These are phyloP conservation scores for Saccharomycopsis guyanensis DNA, from an alignment of 805 yeast species.

Conservation along the genomic window DNA sequence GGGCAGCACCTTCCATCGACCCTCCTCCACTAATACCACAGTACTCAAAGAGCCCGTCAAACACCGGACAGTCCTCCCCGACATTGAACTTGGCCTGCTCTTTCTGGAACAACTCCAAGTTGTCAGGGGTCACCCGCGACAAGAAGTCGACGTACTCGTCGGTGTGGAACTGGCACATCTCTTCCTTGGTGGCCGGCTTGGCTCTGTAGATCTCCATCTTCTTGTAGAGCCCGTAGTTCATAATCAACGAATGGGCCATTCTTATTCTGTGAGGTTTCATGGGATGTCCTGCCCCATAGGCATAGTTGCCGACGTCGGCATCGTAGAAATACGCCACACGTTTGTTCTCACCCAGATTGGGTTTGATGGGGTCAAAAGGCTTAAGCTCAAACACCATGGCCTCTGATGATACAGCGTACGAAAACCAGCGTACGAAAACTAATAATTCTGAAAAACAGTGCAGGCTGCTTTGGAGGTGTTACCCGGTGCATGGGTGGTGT, in stretches of 20 bases:
- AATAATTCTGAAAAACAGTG: too few relatives aligned
- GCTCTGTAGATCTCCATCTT: slow-evolving; percentile 97
- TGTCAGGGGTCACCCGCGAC: slow-evolving; percentile 87
- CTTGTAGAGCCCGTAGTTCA: slow-evolving; percentile 94
- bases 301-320: slow-evolving; percentile 95
- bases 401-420: too few relatives aligned
- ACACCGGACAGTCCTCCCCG: slow-evolving; percentile 89
- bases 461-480: too few relatives aligned
- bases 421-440: too few relatives aligned
- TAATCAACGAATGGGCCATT: slow-evolving; percentile 95
- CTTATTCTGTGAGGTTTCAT: slow-evolving; percentile 99
- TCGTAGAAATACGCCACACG: slow-evolving; percentile 77
- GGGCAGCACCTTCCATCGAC: slow-evolving; percentile 82
- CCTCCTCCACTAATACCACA: slow-evolving; percentile 83
- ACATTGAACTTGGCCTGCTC: slow-evolving; percentile 91
- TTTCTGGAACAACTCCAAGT: slow-evolving; percentile 75
- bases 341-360: slow-evolving; percentile 24
- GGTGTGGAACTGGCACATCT: slow-evolving; percentile 96
- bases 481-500: too few relatives aligned
- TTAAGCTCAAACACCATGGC: slow-evolving; percentile 43
- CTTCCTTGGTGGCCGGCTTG: slow-evolving; percentile 95
- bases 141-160: slow-evolving; percentile 94
- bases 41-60: slow-evolving; percentile 70
- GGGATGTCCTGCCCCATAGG: slow-evolving; percentile 97
- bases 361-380: slow-evolving; percentile 53